phyloP scores from a whole-genome alignment of 2,329 filamentous ascomycete species.

The Lachnellula arida region DNA sequence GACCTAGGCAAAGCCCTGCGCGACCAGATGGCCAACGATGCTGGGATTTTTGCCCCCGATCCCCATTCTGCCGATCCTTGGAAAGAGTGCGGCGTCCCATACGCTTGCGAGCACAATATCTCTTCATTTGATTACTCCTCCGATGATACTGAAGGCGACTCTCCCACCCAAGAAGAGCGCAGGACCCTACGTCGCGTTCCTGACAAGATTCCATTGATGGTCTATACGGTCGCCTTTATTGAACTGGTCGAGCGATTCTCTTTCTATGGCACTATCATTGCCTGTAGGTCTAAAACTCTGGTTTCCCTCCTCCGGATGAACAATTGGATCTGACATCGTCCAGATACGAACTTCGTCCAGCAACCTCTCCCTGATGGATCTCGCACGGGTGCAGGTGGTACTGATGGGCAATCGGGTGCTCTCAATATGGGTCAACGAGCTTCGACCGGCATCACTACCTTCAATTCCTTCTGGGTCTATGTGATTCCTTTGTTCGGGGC shows the following conservation, averaged over 20 bases:
- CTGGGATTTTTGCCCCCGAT: no score
- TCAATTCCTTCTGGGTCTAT: conserved; percentile 49
- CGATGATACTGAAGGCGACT: conserved; percentile 13
- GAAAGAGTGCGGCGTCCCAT: no score
- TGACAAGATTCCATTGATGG: conserved; percentile 24
- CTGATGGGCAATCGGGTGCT: conserved; percentile 33
- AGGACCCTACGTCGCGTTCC: conserved; percentile 24
- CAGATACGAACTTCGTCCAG: conserved; percentile 6
- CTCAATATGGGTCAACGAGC: conserved; percentile 45
- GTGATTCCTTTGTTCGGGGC: conserved; percentile 47
- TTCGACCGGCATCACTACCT: conserved; percentile 43
- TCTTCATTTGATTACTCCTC: background rate
- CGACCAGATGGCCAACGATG: no score
- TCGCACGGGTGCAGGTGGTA: background rate
- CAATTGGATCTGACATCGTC: background rate
- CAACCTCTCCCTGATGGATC: conserved; percentile 3
- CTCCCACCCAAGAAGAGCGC: conserved; percentile 25
- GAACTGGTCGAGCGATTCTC: conserved; percentile 60
- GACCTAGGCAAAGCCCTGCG: no score
- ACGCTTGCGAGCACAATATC: no score
- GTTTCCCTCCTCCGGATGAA: background rate
- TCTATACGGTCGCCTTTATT: conserved; percentile 53
- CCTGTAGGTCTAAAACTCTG: conserved; percentile 43
- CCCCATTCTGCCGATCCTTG: no score
- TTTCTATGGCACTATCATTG: conserved; percentile 59